phyloP scores from a whole-genome alignment of 2,329 filamentous ascomycete genomes.

The Drechslerella dactyloides region DNA sequence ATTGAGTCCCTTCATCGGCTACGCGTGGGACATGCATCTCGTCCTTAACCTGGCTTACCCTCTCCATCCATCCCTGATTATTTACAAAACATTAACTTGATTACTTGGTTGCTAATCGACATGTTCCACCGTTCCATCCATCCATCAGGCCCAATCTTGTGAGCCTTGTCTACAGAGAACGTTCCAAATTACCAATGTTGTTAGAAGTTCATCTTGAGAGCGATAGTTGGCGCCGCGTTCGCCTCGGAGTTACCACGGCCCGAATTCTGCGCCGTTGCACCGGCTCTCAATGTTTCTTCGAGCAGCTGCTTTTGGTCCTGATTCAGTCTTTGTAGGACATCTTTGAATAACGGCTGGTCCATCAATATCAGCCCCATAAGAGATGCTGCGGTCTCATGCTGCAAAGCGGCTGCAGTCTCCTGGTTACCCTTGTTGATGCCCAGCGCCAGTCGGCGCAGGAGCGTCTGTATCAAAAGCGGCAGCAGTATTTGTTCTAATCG shows the following conservation, averaged over 20 bases:
- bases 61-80: neutral
- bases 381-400: slow-evolving; percentile 75
- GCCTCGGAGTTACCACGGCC: slow-evolving; percentile 60
- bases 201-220: slow-evolving; percentile 74
- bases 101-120: neutral
- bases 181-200: no score
- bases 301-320: slow-evolving; percentile 75
- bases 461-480: slow-evolving; percentile 71
- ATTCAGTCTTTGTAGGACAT: slow-evolving; percentile 73
- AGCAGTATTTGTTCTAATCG: slow-evolving; percentile 78
- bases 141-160: neutral
- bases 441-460: slow-evolving; percentile 29
- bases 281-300: slow-evolving; percentile 76
- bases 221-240: slow-evolving; percentile 75
- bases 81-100: neutral
- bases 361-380: slow-evolving; percentile 80
- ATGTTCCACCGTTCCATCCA: neutral
- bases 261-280: slow-evolving; percentile 58
- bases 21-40: no score
- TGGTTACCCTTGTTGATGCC: slow-evolving; percentile 67
- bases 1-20: no score
- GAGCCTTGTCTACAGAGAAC: no score
- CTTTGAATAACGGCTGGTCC: slow-evolving; percentile 75
- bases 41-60: no score
- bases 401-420: slow-evolving; percentile 59